These are phyloP conservation scores for Amphicarpaea edgeworthii DNA, from an alignment of 306 rosid genomes.

Conservation along the genomic window DNA sequence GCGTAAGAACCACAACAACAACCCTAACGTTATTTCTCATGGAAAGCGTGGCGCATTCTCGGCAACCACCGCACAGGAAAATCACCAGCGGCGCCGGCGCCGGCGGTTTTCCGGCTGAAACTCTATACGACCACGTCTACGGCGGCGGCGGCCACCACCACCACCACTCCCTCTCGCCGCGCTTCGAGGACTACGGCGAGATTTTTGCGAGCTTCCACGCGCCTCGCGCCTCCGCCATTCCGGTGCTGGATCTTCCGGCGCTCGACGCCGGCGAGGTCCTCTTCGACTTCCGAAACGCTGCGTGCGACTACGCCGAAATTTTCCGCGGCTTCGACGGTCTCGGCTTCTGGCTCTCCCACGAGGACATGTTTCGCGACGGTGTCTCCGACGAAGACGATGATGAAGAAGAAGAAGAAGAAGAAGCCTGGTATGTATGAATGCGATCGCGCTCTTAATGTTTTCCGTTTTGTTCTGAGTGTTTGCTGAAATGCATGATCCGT, in stretches of 20 bases:
- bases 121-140: slow-evolving; percentile 83
- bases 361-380: slow-evolving; percentile 65
- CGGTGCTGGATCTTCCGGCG: slow-evolving; percentile 84
- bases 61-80: slow-evolving; percentile 49
- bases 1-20: neutral
- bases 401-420: slow-evolving; percentile 41
- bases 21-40: slow-evolving; percentile 49
- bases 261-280: slow-evolving; percentile 67
- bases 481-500: slow-evolving; percentile 43
- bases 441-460: slow-evolving; percentile 31
- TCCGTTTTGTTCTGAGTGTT: slow-evolving; percentile 36
- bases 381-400: slow-evolving; percentile 59
- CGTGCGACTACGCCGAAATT: slow-evolving; percentile 79
- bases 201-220: slow-evolving; percentile 81
- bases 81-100: slow-evolving; percentile 41
- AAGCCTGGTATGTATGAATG: slow-evolving; percentile 68
- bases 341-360: slow-evolving; percentile 67
- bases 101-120: slow-evolving; percentile 50
- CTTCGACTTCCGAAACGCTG: slow-evolving; percentile 68
- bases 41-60: slow-evolving; percentile 75
- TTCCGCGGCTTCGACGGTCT: slow-evolving; percentile 69
- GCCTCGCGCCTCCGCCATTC: slow-evolving; percentile 84
- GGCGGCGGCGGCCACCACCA: slow-evolving; percentile 73
- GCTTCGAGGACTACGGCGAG: slow-evolving; percentile 91
- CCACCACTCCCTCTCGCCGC: slow-evolving; percentile 72